Base-by-base conservation (phyloP, 2,329 filamentous ascomycete species). In the Pyrenophora teres region DNA sequence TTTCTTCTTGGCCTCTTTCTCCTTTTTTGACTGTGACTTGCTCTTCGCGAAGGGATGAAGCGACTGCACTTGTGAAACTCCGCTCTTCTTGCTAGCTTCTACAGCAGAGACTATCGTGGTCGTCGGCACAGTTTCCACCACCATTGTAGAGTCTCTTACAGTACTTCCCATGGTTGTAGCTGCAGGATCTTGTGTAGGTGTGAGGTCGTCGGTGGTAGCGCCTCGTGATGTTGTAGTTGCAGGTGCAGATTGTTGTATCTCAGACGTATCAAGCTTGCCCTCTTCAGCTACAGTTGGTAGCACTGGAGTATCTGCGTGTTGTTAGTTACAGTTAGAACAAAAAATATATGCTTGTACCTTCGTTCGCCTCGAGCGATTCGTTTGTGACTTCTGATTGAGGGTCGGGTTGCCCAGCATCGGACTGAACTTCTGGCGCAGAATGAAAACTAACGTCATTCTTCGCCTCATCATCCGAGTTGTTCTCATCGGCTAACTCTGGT, bases 1-100 rank as follows among this genome's bases (percentile, higher is more conserved):
- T 46, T 74, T 76, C 51, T 73, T 74, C 58, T 71, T 74, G 19
- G 67, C 64, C 16, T 70, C 59, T 45, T 59, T 71, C 41, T 73
- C 69, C 40, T 68, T 70, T 47, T 69, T 69, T 18, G 60, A 59
- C 33, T 68, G 66, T 13, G 62, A 46, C 44, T 69, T 71, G 19
- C 52, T 62, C 1, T 57, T 45, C 2, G 65, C 66, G 15, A 68
- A 72, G 1, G 65, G 65, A 30, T 60, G 57, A 7, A 72, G 57
- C 4, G 69, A 71, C 36, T 69, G 59, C 1, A 69, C 64, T 36
- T 68, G 64, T 31, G 65, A 62, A 15, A 60, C 55, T 10, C 65
- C 64, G 18, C 38, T 32, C 38, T 67, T 70, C 50, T 64, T 68
- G 4, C 18, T 40, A 3, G 46, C 16, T 2, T 57, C 57, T 8